Base-by-base conservation (phyloP, 2,329 filamentous ascomycete species). In the Tetracladium maxilliforme region DNA sequence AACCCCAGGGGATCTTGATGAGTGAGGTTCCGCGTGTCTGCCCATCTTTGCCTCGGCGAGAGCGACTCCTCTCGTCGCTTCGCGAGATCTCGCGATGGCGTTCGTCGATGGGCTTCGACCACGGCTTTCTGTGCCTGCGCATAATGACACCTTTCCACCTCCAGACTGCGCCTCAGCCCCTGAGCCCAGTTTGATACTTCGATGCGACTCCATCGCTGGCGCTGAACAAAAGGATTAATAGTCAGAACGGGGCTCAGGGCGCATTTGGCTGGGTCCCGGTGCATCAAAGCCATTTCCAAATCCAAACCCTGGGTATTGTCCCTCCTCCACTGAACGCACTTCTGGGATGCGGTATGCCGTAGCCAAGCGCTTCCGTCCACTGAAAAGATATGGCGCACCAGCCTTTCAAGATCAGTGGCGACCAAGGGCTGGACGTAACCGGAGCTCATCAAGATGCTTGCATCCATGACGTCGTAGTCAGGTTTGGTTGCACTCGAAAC, bases 391-490 rank as follows among this genome's bases (percentile, higher is more conserved):
- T 69, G 67, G 7, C 70, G 57, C n/a, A 92, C 66, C 2, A 95
- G 58, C 7, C 54, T 48, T 5, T 49, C 41, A 3, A 95, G 65
- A 29, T 95, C 86, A 7, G 83, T 90, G 1, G 67, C 51, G 4
- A 80, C 52, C 5, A 94, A 59, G 2, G 87, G 87, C 32, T 82
- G 76, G 10, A 90, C 58, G 43, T 94, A 95, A 40, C 90, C 80
- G 2, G 86, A 76, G 28, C 75, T 84, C 87, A 95, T 95, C 11
- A 95, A 63, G 1, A 92, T 59, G 40, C 83, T 93, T 11, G 86
- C 87, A 45, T 95, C 87, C 75, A 95, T 92, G 21, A 65, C 71
- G 19, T 93, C 82, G 31, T 71, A 56, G 39, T 94, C 83, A 13
- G 68, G 66, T 2, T 65, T 69, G 14, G 68, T 59, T 9, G 68